Conservation (phyloP, 2,329 filamentous ascomycete genomes). For the Ophiobolus disseminans region DNA sequence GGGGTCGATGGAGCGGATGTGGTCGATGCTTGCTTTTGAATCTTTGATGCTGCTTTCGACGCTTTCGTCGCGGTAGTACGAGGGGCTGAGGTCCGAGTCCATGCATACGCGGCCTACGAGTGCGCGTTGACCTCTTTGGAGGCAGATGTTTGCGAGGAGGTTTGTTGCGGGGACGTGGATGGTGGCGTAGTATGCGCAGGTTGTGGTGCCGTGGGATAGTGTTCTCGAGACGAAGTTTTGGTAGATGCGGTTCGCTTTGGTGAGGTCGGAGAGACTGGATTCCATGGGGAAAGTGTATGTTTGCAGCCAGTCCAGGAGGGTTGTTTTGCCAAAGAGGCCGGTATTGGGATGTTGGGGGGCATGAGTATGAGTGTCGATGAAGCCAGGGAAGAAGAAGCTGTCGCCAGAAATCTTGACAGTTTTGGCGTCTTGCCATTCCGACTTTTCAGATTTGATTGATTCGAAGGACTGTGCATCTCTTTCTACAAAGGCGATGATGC, state of each 20-base stretch:
- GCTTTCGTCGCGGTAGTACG: conserved; percentile 79
- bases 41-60: conserved; percentile 65
- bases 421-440: conserved; percentile 51
- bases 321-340: conserved; percentile 92
- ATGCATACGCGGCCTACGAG: conserved; percentile 96
- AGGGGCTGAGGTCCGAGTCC: conserved; percentile 74
- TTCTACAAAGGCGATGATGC: conserved; percentile 59
- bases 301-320: conserved; percentile 90
- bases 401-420: conserved; percentile 52
- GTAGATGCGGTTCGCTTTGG: conserved; percentile 75
- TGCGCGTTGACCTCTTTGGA: conserved; percentile 81
- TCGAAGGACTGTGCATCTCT: conserved; percentile 34
- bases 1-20: conserved; percentile 73
- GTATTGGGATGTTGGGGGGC: conserved; percentile 94
- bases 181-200: conserved; percentile 93
- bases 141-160: conserved; percentile 82
- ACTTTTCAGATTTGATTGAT: conserved; percentile 31
- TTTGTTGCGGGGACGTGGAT: conserved; percentile 89
- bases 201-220: conserved; percentile 89
- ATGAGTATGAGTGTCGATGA: conserved; percentile 94
- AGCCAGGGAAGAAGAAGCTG: conserved; percentile 84
- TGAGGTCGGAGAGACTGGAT: conserved; percentile 70
- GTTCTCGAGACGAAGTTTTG: conserved; percentile 78
- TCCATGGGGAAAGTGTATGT: conserved; percentile 96
- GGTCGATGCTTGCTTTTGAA: conserved; percentile 54